These are phyloP conservation scores for Tulasnella sp. DNA, from an alignment of 768 basidiomycete genomes.

Conservation along the genomic window DNA sequence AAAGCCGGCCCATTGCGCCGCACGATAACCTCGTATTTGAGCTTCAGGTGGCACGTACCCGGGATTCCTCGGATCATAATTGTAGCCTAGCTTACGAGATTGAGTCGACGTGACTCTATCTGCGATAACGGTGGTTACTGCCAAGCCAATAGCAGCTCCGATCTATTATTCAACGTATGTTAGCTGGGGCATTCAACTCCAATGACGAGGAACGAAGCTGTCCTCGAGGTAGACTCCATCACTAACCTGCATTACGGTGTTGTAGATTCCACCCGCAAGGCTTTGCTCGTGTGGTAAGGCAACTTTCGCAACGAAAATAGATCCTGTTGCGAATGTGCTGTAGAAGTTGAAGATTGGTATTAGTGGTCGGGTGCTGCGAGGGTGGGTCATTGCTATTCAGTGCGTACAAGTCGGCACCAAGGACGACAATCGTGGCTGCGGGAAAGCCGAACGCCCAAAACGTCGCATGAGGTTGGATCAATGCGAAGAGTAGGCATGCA, in stretches of 20 bases:
- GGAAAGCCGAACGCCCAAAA: constrained; percentile 77
- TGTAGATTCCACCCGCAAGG: constrained; percentile 63
- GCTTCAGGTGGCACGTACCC: constrained; percentile 27
- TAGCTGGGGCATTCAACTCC: not conserved
- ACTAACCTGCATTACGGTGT: constrained; percentile 61
- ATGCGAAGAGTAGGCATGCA: constrained; percentile 55
- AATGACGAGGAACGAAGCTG: not conserved
- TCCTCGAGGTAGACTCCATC: no score
- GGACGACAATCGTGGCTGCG: constrained; percentile 47
- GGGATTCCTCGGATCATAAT: constrained; percentile 21
- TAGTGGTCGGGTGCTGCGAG: not conserved
- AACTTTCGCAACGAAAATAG: constrained; percentile 61
- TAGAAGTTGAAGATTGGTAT: not conserved
- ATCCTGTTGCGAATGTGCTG: constrained; percentile 53
- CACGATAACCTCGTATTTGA: constrained; percentile 43
- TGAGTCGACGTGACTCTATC: constrained; percentile 37
- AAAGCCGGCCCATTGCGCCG: constrained; percentile 54
- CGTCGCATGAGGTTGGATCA: constrained; percentile 42
- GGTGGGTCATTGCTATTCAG: not conserved
- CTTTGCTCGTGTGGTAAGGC: constrained; percentile 60
- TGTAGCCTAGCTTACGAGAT: constrained; percentile 28
- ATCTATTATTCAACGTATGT: no score
- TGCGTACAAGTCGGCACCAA: constrained; percentile 57
- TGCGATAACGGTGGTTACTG: constrained; percentile 61
- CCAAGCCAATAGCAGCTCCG: constrained; percentile 58